Base-by-base conservation (phyloP, 495 filamentous ascomycete genomes). In the Trichoderma asperelloides region DNA sequence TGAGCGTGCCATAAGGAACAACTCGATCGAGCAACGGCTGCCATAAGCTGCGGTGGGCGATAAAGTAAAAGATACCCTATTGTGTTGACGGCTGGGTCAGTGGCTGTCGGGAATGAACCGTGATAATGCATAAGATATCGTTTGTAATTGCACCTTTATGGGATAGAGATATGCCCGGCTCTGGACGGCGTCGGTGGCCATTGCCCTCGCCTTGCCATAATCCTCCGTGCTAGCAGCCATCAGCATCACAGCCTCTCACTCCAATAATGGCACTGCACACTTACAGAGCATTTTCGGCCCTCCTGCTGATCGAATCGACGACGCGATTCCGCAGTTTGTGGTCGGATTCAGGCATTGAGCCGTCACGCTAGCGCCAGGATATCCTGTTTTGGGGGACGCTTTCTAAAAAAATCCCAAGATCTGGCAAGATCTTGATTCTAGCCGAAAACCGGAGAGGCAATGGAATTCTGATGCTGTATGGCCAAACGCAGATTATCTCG, bases 101-200 rank as follows among this genome's bases (percentile, higher is more conserved):
- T 2, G 4, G 6, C 60, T 15, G 23, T 16, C 1, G 5, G 13
- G 37, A 30, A 40, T 39, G 65, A 62, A 60, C 40, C 57, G 43
- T 41, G 9, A 63, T 30, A 9, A n/a, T n/a, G n/a, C n/a, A n/a
- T n/a, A n/a, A 25, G 28, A 49, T 30, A 2, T 7, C 16, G 9
- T 47, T 3, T 15, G 25, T 23, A 21, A 41, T 27, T 72, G 65
- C 78, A 90, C 92, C 79, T 90, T 91, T 72, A 96, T 79, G 55
- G 93, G 93, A 78, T 96, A 96, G 63, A 93, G 71, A 73, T 93
- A 96, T n/a, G 91, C 86, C 23, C 86, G 83, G 64, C 91, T 94
- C 68, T 76, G 84, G 40, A 85, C 85, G 27, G 91, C 88, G 69
- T 89, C 86, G 18, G 81, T 74, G 21, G 89, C 76, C 13, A 89